Evolutionary conservation across 768 basidiomycete genomes (phyloP), one percentile per base, ranked within the genome.

Genomic region (Suillus luteus): DNA sequence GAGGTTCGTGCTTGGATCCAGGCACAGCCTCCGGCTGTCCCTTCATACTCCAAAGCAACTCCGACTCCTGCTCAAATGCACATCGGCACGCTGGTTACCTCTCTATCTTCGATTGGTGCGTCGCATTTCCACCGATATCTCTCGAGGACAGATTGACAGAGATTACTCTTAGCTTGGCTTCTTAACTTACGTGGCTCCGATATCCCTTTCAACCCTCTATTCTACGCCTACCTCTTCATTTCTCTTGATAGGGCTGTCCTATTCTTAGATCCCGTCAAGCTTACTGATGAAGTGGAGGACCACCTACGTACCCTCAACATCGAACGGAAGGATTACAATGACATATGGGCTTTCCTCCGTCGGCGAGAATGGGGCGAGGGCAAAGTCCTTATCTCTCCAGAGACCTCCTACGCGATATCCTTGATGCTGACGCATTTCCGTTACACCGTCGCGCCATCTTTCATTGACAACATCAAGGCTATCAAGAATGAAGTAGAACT

Each of bases 191-290:
- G 96, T 57, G 96, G 95, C 41, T 83, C 86, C 3, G 96, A 98
- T 70, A 89, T 98, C 55, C 93, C 93, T 0, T 93, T 87, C 80
- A 95, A 93, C 72, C 96, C 96, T 0, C 84, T 99, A 10, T 96
- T 97, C 79, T 91, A 91, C 59, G 85, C 91, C 0, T 99, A 96
- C 72, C 77, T 96, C 22, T 92, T 89, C 69, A 81, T 98, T 46
- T 83, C 87, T 4, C 72, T 85, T 10, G 80, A 87, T 14, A 74
- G 73, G n/a, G 80, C 85, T 7, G 79, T 87, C n/a, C 76, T 96
- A 11, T 96, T 96, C 79, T 78, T 95, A 44, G 93, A 96, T 66
- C 68, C 77, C 46, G 75, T 74, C 61, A 92, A 96, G 70, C 77
- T 92, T 19, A 80, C 82, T 11, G 77, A 81, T 0, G 84, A 89